Evolutionary conservation across 2,329 filamentous ascomycete species (phyloP), one percentile per base, ranked within the genome.

Genomic region (Amylocarpus encephaloides): DNA sequence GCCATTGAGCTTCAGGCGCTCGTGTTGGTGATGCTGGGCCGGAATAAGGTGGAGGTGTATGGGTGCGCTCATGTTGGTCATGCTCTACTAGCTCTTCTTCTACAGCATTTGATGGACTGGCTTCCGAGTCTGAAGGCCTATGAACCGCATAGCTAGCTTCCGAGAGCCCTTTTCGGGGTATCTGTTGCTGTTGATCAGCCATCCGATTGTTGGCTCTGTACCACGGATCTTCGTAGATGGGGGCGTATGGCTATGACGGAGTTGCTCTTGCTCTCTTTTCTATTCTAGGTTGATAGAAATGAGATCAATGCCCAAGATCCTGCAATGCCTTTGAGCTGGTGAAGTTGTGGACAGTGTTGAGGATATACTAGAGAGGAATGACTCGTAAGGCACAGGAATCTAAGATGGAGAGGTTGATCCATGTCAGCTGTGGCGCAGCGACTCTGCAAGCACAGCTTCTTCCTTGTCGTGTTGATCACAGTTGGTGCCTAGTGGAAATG

Each of bases 21-120:
- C 50, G 44, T 12, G 51, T 30, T 13, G 56, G 42, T 15, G 48
- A 50, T 6, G 53, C 52, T 11, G 62, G 57, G 7, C 56, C 58
- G 1, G 59, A 62, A 36, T 64, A 64, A 1, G 62, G 61, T 2
- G 62, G 61, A 11, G 61, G 62, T 4, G 56, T 61, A 29, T 50
- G 58, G 1, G 54, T 39, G 42, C 52, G 34, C n/a, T 58, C 49
- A 22, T 62, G 51, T 18, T 60, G 46, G n/a, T 55, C 36, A 18
- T 57, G 34, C n/a, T 48, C 2, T 44, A 40, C 11, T 10, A 13
- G 16, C 9, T 34, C 10, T 12, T 35, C 45, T 39, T 29, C 18
- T 12, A 39, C 13, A 19, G 49, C 39, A 18, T 49, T 49, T 36
- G 54, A 57, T 1, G 58, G 49, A 7, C 36, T 53, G 16, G 53